Evolutionary conservation across 768 basidiomycete species (phyloP), one percentile per base, ranked within the genome.

Genomic region (Rhizopogon vesiculosus): DNA sequence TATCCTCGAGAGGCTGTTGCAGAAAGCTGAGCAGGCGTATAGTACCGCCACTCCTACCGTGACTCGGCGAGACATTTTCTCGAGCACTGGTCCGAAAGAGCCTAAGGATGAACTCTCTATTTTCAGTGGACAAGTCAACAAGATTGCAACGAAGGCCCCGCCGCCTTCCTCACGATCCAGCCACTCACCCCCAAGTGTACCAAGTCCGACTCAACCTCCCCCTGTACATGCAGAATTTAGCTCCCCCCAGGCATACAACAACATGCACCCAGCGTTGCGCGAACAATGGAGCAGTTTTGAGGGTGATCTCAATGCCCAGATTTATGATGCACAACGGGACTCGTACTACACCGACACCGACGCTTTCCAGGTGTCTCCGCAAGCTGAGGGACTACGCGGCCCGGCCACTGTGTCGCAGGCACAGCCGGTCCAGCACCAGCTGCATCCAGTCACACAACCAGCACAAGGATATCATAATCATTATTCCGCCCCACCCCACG

Each of bases 41-140:
- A 70, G 73, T 60, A 79, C 69, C 31, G 80, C 82, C 6, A 70
- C 77, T 35, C 73, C 79, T 7, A 64, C 75, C 2, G 69, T 69
- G 46, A 71, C 76, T 49, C 77, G 75, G 15, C 58, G 38, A 28
- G 83, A 86, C 68, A 85, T 86, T 29, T 88, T 89, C 67, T 72
- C 76, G 19, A 73, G 79, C 8, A 79, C 83, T 0, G 59, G 70
- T 12, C 58, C 66, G 10, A 69, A 72, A 25, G 79, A 78, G 40
- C 68, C 72, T n/a, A 78, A 83, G 54, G 88, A 90, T 64, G 87
- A 89, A 62, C 69, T 91, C 22, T 80, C 82, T 6, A 87, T 90
- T 25, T 90, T 90, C 66, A 82, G 86, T 48, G 89, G 89, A n/a
- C 80, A 83, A 62, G 88, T 83, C 9, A 81, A 86, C 57, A 86